Evolutionary conservation across 352 stramenopile species (phyloP).

Genomic region (Pythium grandisporangium): DNA sequence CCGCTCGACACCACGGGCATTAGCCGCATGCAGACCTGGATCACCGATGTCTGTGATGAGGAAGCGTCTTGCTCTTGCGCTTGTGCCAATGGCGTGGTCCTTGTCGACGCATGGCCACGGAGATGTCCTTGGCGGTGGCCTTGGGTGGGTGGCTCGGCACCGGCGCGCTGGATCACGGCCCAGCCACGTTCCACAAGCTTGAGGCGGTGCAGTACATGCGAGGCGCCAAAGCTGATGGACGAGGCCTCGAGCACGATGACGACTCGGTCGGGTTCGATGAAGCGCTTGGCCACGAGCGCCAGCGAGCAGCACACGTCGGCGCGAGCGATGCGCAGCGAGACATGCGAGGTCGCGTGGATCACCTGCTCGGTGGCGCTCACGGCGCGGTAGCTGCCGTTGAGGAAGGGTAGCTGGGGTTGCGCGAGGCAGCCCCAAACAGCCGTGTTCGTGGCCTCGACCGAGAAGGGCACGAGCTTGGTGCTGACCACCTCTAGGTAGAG

Average conservation of each 20-base stretch:
- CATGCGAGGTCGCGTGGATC: constrained; percentile 22
- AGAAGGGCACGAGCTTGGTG: constrained; percentile 31
- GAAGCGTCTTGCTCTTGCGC: too few relatives aligned
- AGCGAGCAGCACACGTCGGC: constrained; percentile 14
- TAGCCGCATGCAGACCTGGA: constrained; percentile 36
- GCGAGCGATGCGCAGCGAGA: constrained; percentile 12
- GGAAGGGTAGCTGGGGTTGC: constrained; percentile 15
- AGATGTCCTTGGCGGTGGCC: too few relatives aligned
- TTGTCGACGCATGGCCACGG: not conserved
- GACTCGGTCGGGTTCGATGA: not conserved
- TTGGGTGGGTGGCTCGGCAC: too few relatives aligned
- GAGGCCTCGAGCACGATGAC: constrained; percentile 4
- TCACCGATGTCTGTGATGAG: constrained; percentile 17
- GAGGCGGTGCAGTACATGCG: constrained; percentile 18
- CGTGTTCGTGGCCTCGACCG: constrained; percentile 17
- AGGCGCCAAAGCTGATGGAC: constrained; percentile 17
- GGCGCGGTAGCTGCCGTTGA: constrained; percentile 19
- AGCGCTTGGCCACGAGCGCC: constrained; percentile 22
- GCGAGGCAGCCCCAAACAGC: constrained; percentile 26
- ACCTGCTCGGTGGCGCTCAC: constrained; percentile 9
- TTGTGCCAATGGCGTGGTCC: not conserved
- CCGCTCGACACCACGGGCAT: constrained; percentile 16
- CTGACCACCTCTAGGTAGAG: constrained; percentile 20
- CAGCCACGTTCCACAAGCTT: constrained; percentile 27
- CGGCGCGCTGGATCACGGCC: constrained; percentile 18